Evolutionary conservation across 805 yeast genomes (phyloP).

Genomic region (Hanseniaspora singularis): DNA sequence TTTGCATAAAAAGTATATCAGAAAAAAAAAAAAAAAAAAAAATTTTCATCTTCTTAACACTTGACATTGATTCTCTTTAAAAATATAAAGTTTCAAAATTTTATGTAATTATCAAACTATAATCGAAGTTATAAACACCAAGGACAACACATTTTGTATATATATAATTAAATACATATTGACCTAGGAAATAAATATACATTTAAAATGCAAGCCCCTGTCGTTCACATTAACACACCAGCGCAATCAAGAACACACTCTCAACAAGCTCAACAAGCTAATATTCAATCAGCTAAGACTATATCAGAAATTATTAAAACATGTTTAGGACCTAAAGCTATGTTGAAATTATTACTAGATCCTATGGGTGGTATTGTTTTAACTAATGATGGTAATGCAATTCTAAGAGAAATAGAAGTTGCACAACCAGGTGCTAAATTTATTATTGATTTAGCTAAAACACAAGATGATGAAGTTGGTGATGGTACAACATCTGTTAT

Average conservation of each 20-base stretch:
- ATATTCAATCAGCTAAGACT: slow-evolving; percentile 98
- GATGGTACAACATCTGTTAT: slow-evolving; percentile 98
- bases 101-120: no score
- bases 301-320: slow-evolving; percentile 96
- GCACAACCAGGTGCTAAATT: slow-evolving; percentile 99
- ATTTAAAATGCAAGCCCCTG: slow-evolving; percentile 63
- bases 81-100: no score
- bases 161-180: not conserved
- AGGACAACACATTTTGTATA: not conserved
- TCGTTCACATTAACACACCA: slow-evolving; percentile 64
- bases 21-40: no score
- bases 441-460: slow-evolving; percentile 91
- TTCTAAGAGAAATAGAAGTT: slow-evolving; percentile 88
- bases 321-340: slow-evolving; percentile 97
- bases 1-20: no score
- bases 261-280: slow-evolving; percentile 91
- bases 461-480: slow-evolving; percentile 98
- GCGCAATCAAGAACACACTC: slow-evolving; percentile 89
- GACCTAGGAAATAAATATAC: not conserved
- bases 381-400: slow-evolving; percentile 98
- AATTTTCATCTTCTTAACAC: no score
- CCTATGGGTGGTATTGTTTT: slow-evolving; percentile 90
- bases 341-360: slow-evolving; percentile 94
- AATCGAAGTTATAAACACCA: no score
- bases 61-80: no score